A percentile compares a stretch with the other conserved stretches of the same genome.
phyloP scores from a whole-genome alignment of 352 stramenopile species.

The Phytophthora uliginosa region DNA sequence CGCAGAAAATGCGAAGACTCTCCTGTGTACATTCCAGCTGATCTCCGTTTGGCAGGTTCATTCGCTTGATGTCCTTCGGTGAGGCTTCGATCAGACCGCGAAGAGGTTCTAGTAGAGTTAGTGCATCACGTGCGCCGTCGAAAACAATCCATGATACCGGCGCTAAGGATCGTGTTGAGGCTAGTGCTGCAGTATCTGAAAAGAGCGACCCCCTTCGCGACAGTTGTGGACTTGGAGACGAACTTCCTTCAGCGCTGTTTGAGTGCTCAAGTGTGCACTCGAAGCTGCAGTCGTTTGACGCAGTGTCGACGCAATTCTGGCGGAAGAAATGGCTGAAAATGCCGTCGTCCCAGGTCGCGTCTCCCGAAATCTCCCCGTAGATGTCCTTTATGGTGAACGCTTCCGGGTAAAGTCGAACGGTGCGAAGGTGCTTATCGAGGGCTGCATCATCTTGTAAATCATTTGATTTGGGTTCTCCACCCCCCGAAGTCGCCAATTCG shows the following conservation, averaged over 20 bases:
- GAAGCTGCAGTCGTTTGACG: conserved; percentile 19
- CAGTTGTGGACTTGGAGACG: conserved; percentile 3
- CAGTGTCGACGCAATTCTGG: conserved; percentile 46
- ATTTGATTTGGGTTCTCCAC: background rate
- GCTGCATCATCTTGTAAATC: background rate
- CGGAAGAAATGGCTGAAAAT: conserved; percentile 70
- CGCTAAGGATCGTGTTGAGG: conserved; percentile 24
- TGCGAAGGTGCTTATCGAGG: conserved; percentile 32
- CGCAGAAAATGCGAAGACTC: conserved; percentile 61
- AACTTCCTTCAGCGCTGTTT: conserved; percentile 12
- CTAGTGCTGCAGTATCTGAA: background rate
- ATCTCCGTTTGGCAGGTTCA: conserved; percentile 69
- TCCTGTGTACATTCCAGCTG: conserved; percentile 52
- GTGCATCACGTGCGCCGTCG: conserved; percentile 48
- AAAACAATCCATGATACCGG: conserved; percentile 71
- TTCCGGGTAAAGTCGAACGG: conserved; percentile 48
- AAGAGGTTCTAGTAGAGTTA: conserved; percentile 54
- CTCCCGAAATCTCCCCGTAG: conserved; percentile 60
- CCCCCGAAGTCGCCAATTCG: conserved; percentile 10
- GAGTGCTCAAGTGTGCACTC: conserved; percentile 4
- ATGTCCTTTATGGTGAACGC: conserved; percentile 59
- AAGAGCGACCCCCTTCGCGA: conserved; percentile 15
- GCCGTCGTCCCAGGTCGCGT: conserved; percentile 64
- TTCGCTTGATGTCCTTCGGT: conserved; percentile 22
- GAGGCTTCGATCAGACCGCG: conserved; percentile 32